phyloP scores from a whole-genome alignment of 129 eudicot genomes.

The Artemisia argyi region DNA sequence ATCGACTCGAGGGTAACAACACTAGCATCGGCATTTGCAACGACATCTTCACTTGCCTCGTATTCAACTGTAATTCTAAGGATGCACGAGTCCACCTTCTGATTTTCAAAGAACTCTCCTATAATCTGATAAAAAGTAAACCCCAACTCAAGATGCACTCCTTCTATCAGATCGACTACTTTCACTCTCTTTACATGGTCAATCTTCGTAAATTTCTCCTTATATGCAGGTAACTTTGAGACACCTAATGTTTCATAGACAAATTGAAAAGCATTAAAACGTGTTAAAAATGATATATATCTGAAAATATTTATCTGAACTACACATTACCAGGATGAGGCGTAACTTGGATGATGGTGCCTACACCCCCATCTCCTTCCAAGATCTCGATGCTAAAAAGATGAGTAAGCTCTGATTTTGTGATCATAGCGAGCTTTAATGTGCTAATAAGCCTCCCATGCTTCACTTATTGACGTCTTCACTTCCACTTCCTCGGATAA shows the following conservation, averaged over 20 bases:
- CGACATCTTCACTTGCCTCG: conserved; percentile 9
- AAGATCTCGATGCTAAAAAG: conserved; percentile 4
- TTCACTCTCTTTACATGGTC: conserved; percentile 17
- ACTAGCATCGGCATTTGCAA: background rate
- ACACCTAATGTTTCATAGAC: conserved; percentile 5
- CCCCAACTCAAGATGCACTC: conserved; percentile 17
- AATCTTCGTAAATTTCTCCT: conserved; percentile 18
- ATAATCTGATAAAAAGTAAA: background rate
- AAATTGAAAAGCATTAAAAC: background rate
- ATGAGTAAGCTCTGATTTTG: background rate
- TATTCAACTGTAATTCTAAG: background rate
- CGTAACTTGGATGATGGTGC: conserved; percentile 10
- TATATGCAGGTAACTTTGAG: background rate
- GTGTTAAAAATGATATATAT: background rate
- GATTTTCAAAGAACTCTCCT: background rate
- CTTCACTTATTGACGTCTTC: conserved; percentile 16
- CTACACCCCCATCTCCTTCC: conserved; percentile 22
- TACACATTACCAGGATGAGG: background rate
- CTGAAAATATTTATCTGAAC: no score
- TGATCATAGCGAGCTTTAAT: conserved; percentile 9
- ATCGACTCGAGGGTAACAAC: background rate
- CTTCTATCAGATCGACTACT: conserved; percentile 17
- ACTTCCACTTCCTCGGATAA: conserved; percentile 6
- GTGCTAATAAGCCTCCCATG: conserved; percentile 21
- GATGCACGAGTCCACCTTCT: conserved; percentile 1